phyloP scores from a whole-genome alignment of 23 red algal genomes.

The Gracilaria gracilis region DNA sequence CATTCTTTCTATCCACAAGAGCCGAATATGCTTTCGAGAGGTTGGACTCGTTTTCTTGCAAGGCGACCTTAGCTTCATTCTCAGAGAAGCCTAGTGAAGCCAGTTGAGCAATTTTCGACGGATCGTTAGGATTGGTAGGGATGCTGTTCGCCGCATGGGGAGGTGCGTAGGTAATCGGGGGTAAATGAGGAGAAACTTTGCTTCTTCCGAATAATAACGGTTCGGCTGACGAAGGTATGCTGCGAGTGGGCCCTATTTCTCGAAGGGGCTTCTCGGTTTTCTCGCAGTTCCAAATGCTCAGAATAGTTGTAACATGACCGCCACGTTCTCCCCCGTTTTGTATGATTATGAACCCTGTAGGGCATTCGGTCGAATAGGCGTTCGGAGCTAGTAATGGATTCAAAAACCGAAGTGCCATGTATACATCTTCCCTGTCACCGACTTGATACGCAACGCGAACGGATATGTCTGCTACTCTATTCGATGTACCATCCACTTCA shows the following conservation, averaged over 20 bases:
- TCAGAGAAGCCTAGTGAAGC: slow-evolving; percentile 56
- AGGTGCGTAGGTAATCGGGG: slow-evolving; percentile 20
- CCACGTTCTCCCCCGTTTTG: slow-evolving; percentile 57
- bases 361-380: slow-evolving; percentile 41
- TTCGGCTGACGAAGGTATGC: slow-evolving; percentile 22
- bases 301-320: slow-evolving; percentile 46
- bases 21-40: slow-evolving; percentile 50
- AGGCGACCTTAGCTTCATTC: slow-evolving; percentile 26
- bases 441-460: slow-evolving; percentile 30
- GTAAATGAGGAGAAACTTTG: slow-evolving; percentile 45
- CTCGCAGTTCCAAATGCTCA: slow-evolving; percentile 1
- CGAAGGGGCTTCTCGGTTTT: not conserved
- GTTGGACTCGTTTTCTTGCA: slow-evolving; percentile 53
- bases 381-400: slow-evolving; percentile 66
- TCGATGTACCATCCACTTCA: slow-evolving; percentile 51
- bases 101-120: slow-evolving; percentile 41
- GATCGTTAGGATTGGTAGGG: slow-evolving; percentile 51
- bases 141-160: slow-evolving; percentile 17
- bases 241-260: not conserved
- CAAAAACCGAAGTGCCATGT: slow-evolving; percentile 55
- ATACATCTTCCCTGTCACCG: not conserved
- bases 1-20: slow-evolving; percentile 29
- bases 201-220: slow-evolving; percentile 65
- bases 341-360: slow-evolving; percentile 3
- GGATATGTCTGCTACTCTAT: slow-evolving; percentile 39